These are phyloP conservation scores for Chaetomium tenue DNA, from an alignment of 495 filamentous ascomycete genomes.

Conservation along the genomic window DNA sequence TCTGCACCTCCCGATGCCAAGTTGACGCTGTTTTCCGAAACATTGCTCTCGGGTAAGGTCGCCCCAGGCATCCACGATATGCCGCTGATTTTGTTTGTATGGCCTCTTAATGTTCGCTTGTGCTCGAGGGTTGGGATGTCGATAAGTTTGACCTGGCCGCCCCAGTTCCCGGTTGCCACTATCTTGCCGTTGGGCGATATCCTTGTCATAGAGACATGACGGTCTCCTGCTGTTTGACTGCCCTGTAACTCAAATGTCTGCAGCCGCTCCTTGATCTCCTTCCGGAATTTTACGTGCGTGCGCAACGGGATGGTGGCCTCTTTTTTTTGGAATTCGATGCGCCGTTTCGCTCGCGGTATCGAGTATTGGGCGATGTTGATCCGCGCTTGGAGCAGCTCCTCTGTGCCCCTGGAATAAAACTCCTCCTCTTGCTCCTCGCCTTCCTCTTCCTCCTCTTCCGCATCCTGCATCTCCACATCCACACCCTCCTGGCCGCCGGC, in stretches of 20 bases:
- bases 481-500: constrained; percentile 51
- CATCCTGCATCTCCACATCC: constrained; percentile 63
- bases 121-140: constrained; percentile 78
- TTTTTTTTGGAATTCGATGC: constrained; percentile 70
- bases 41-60: constrained; percentile 64
- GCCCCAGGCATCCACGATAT: constrained; percentile 85
- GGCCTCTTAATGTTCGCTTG: constrained; percentile 69
- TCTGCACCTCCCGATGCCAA: constrained; percentile 90
- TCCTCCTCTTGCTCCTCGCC: constrained; percentile 83
- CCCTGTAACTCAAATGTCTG: constrained; percentile 84
- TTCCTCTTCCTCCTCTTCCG: constrained; percentile 59
- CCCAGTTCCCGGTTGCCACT: constrained; percentile 89
- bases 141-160: constrained; percentile 80
- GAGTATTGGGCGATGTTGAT: constrained; percentile 82
- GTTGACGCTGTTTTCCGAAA: constrained; percentile 74
- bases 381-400: constrained; percentile 72
- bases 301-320: constrained; percentile 80
- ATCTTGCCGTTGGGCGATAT: constrained; percentile 84
- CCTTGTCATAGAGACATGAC: constrained; percentile 83
- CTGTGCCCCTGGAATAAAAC: constrained; percentile 83
- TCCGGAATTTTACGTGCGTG: constrained; percentile 87
- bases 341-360: constrained; percentile 72
- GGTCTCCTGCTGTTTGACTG: constrained; percentile 85
- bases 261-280: constrained; percentile 80
- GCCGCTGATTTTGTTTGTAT: constrained; percentile 84